phyloP scores from a whole-genome alignment of 1,139 yeast genomes.

The Wickerhamomyces sp. region DNA sequence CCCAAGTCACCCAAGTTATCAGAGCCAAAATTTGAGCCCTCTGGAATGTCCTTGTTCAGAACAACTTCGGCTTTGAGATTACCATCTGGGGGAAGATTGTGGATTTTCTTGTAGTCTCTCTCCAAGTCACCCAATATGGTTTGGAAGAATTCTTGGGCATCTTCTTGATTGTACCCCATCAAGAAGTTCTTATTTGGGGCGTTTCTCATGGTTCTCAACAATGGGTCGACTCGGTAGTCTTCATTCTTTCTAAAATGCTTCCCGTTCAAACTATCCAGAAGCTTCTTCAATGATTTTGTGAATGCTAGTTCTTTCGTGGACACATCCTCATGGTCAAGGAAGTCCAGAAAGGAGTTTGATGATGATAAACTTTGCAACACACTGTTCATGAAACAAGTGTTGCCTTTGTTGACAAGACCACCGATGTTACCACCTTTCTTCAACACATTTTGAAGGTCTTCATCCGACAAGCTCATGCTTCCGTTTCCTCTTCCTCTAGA shows the following conservation, averaged over 20 bases:
- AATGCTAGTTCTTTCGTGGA: slow-evolving; percentile 36
- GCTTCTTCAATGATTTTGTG: slow-evolving; percentile 44
- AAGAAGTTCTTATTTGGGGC: slow-evolving; percentile 75
- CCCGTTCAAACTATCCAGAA: slow-evolving; percentile 52
- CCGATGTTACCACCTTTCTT: slow-evolving; percentile 71
- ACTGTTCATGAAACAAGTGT: slow-evolving; percentile 90
- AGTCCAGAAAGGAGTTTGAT: slow-evolving; percentile 53
- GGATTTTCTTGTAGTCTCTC: slow-evolving; percentile 39
- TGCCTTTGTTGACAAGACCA: slow-evolving; percentile 84
- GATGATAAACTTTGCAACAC: slow-evolving; percentile 83
- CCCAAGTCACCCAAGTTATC: slow-evolving; percentile 52
- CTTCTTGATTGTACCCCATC: slow-evolving; percentile 85
- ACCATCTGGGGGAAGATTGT: slow-evolving; percentile 14
- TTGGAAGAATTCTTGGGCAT: slow-evolving; percentile 92
- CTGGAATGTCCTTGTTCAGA: slow-evolving; percentile 26
- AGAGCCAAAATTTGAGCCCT: slow-evolving; percentile 38
- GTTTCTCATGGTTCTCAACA: slow-evolving; percentile 69
- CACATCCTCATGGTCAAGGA: slow-evolving; percentile 37
- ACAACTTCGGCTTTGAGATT: slow-evolving; percentile 16
- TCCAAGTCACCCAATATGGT: slow-evolving; percentile 70
- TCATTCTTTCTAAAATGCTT: slow-evolving; percentile 43
- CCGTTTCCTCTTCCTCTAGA: slow-evolving; percentile 9
- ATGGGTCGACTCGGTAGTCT: slow-evolving; percentile 62
- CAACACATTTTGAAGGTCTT: slow-evolving; percentile 27
- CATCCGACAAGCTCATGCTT: slow-evolving; percentile 5